Percentiles rank a stretch among this genome's conserved stretches.
Conservation (phyloP, 2,329 filamentous ascomycete genomes). For the Pseudogymnoascus sp. region DNA sequence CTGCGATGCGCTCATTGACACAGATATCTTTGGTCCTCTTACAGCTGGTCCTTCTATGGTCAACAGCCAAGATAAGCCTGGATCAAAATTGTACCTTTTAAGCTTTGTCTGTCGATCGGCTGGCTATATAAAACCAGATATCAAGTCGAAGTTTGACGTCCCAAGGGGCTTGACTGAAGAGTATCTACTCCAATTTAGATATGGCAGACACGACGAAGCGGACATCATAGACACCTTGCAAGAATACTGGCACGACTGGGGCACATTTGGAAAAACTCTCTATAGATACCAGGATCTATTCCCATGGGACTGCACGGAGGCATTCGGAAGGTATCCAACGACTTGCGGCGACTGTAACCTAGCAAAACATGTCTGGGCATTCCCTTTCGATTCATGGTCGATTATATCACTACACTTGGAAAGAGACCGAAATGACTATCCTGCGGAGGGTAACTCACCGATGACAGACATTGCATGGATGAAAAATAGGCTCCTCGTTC, state of each 20-base stretch:
- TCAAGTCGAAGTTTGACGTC: conserved; percentile 30
- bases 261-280: conserved; percentile 32
- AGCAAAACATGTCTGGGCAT: conserved; percentile 38
- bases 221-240: conserved; percentile 37
- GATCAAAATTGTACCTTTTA: conserved; percentile 26
- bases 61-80: background rate
- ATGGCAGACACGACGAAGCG: conserved; percentile 34
- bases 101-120: conserved; percentile 33
- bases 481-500: conserved; percentile 30
- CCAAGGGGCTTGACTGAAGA: conserved; percentile 37
- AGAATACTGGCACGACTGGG: conserved; percentile 42
- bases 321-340: conserved; percentile 32
- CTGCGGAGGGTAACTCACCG: conserved; percentile 4
- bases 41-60: conserved; percentile 9
- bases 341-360: conserved; percentile 36
- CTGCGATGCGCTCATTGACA: conserved; percentile 27
- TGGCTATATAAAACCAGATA: conserved; percentile 19
- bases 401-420: conserved; percentile 24
- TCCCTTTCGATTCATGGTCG: conserved; percentile 39
- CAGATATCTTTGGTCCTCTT: conserved; percentile 28
- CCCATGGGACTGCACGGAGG: conserved; percentile 42
- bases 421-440: conserved; percentile 16
- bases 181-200: conserved; percentile 35
- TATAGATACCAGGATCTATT: conserved; percentile 38
- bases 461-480: conserved; percentile 26